Conservation (phyloP, 352 stramenopile species). For the Globisporangium cylindrosporum region DNA sequence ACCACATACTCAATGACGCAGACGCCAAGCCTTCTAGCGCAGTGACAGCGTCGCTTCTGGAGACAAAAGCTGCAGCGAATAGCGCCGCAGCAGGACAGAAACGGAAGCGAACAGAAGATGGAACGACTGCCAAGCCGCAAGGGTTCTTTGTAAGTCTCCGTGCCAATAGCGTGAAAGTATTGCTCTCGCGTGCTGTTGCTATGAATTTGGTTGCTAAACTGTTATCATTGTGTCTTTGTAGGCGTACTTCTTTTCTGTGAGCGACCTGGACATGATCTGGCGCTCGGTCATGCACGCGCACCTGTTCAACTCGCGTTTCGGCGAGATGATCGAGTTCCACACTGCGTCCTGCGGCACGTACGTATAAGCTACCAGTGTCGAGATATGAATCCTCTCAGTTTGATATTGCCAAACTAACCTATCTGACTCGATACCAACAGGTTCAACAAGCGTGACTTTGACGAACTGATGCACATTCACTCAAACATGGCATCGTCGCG, state of each 20-base stretch:
- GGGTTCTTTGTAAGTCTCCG: slow-evolving; percentile 16
- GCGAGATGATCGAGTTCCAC: slow-evolving; percentile 63
- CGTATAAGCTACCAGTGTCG: slow-evolving; percentile 10
- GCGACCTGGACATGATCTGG: slow-evolving; percentile 60
- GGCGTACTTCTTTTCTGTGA: slow-evolving; percentile 57
- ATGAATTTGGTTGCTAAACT: neutral
- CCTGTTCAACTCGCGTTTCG: slow-evolving; percentile 55
- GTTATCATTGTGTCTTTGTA: slow-evolving; percentile 11
- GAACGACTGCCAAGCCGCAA: neutral
- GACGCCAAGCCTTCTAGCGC: neutral
- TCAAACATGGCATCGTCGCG: slow-evolving; percentile 36
- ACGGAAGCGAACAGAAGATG: slow-evolving; percentile 15
- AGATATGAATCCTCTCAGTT: neutral
- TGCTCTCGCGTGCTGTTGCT: neutral
- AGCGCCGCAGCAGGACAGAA: slow-evolving; percentile 9
- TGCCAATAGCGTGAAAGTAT: neutral
- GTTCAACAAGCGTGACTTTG: slow-evolving; percentile 63
- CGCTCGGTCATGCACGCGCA: slow-evolving; percentile 60
- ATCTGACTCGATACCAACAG: slow-evolving; percentile 19
- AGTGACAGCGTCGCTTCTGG: neutral
- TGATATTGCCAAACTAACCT: neutral
- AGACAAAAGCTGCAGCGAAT: neutral
- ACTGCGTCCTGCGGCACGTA: slow-evolving; percentile 50
- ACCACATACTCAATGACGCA: slow-evolving; percentile 14
- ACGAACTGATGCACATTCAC: slow-evolving; percentile 78